Base-by-base conservation (phyloP, 345 rosid species). In the Aegle marmelos region DNA sequence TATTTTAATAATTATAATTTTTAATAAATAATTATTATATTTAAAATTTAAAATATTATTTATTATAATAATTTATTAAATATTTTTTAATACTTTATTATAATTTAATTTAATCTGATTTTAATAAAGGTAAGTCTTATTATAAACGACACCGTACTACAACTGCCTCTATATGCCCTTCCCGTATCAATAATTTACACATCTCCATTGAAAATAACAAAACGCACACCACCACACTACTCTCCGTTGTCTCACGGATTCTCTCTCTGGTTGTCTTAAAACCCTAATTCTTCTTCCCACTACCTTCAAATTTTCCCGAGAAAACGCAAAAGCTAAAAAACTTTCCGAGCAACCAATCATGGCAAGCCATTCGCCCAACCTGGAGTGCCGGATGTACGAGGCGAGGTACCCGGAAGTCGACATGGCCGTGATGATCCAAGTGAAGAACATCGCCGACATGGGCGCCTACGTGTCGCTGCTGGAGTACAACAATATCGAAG, bases 361-460 rank as follows among this genome's bases (percentile, higher is more conserved):
- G 95, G 91, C 91, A 77, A 79, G 61, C 17, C 83, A 87, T 75
- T 67, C 86, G 3, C 97, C 97, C 54, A 96, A 91, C 82, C 91
- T 96, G 9, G 99, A 94, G 85, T 96, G 99, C 82, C 88, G 99
- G 48, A 96, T 92, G 97, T 96, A 96, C 89, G 99, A 94, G 80
- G 82, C 96, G 7, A 85, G 77, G 87, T 96, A 96, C 76, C 99
- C 99, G 41, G 98, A 94, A 81, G 94, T 96, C 68, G 99, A 90
- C 81, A 94, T 91, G 98, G 98, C 98, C 58, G 99, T 96, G 79
- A 96, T 96, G 99, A 94, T 96, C 31, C 99, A 94, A 84, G 99
- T 96, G 66, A 96, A 96, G 81, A 91, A 82, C 87, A 94, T 96
- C 80, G 97, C 97, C 48, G 98, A 96, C 80, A 94, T 94, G 99